These are phyloP conservation scores for Aquilaria malaccensis DNA, from an alignment of 345 rosid genomes.

Conservation along the genomic window DNA sequence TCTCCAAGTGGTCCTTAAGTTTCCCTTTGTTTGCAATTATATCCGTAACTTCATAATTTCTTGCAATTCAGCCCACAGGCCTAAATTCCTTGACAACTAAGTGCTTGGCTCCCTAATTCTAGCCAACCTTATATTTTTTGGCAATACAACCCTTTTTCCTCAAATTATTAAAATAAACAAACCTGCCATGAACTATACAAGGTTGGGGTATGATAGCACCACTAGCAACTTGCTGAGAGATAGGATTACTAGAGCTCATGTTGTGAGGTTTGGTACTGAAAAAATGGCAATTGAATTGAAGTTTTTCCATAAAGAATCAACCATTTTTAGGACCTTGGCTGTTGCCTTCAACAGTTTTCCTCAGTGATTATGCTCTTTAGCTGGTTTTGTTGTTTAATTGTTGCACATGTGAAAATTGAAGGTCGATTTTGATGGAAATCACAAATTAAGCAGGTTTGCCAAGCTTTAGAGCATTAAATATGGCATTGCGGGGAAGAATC, in stretches of 20 bases:
- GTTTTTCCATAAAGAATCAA: constrained; percentile 31
- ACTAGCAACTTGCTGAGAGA: constrained; percentile 18
- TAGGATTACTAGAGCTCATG: constrained; percentile 35
- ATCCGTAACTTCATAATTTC: too few species aligned
- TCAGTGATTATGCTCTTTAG: too few species aligned
- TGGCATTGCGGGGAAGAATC: constrained; percentile 30
- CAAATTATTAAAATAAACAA: too few species aligned
- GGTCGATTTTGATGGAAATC: background rate
- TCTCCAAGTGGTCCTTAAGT: too few species aligned
- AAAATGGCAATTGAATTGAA: constrained; percentile 27
- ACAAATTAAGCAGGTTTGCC: constrained; percentile 33
- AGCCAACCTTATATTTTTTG: too few species aligned
- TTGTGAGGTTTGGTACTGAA: constrained; percentile 21
- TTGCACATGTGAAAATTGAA: background rate
- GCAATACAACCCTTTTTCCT: too few species aligned
- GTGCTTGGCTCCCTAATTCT: too few species aligned
- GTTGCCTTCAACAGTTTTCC: constrained; percentile 25
- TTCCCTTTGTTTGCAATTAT: too few species aligned
- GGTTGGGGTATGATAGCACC: constrained; percentile 47
- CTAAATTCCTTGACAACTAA: too few species aligned
- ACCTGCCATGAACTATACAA: too few species aligned
- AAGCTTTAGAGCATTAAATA: constrained; percentile 28
- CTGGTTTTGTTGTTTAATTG: background rate
- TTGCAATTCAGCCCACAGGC: too few species aligned
- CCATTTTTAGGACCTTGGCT: constrained; percentile 22